Conservation (phyloP, 371 early-diverging fungal genomes). For the Mortierella sp. region DNA sequence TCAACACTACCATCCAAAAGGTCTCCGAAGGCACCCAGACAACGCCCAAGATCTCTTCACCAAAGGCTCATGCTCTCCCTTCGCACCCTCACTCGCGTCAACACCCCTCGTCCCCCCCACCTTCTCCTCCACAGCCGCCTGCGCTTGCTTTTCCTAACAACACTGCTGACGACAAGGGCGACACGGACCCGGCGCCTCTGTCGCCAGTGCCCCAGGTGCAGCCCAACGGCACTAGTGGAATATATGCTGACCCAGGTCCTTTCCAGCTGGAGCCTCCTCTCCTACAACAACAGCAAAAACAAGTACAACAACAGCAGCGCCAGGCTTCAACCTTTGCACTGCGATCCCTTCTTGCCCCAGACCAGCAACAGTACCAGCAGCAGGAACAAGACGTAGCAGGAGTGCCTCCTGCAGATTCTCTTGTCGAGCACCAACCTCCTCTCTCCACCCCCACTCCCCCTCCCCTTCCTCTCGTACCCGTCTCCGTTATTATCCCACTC, state of each 20-base stretch:
- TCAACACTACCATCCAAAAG: conserved; percentile 21
- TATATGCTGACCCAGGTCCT: conserved; percentile 1
- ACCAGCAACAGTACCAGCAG: conserved; percentile 12
- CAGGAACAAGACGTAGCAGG: background rate
- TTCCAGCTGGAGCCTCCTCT: background rate
- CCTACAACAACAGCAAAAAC: background rate
- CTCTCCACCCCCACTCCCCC: background rate
- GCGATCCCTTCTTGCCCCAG: conserved; percentile 5
- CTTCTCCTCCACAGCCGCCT: conserved; percentile 12
- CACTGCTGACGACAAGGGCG: background rate
- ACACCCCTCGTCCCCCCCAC: conserved; percentile 7
- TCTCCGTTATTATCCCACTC: background rate
- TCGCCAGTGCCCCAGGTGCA: conserved; percentile 4
- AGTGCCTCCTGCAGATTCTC: conserved; percentile 8
- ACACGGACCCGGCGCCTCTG: background rate
- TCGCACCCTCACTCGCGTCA: conserved; percentile 11
- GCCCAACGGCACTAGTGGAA: conserved; percentile 4
- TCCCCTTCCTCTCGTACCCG: background rate
- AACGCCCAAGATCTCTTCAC: conserved; percentile 5
- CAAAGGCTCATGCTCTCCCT: background rate
- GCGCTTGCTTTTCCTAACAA: background rate
- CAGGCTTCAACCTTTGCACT: background rate
- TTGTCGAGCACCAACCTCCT: background rate
- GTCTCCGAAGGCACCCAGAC: conserved; percentile 42
- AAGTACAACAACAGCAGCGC: background rate